phyloP scores from a whole-genome alignment of 1,284 basidiomycete genomes.

The Wallemia ichthyophaga region DNA sequence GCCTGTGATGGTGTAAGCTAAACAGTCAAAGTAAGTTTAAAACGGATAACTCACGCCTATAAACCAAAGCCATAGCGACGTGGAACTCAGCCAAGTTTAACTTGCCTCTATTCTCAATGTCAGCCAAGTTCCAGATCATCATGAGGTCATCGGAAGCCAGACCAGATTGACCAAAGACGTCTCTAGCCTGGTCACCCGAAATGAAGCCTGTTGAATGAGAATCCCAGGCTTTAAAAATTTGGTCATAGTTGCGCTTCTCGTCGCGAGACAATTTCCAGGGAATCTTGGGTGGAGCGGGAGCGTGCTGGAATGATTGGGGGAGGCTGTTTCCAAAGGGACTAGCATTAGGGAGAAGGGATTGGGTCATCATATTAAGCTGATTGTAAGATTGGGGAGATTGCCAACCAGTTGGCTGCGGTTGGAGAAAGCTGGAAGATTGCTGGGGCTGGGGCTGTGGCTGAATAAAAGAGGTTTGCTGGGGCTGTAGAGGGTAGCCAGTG shows the following conservation, averaged over 20 bases:
- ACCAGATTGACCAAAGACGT: conserved; percentile 86
- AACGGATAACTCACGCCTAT: conserved; percentile 35
- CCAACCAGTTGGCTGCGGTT: conserved; percentile 3
- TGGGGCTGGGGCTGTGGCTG: conserved; percentile 2
- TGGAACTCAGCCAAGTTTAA: conserved; percentile 91
- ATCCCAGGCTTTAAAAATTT: conserved; percentile 94
- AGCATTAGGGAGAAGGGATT: conserved; percentile 3
- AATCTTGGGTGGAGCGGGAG: conserved; percentile 38
- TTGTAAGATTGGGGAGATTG: conserved; percentile 2
- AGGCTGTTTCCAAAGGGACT: conserved; percentile 36
- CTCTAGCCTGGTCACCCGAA: conserved; percentile 50
- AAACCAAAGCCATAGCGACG: conserved; percentile 94
- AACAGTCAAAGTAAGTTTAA: conserved; percentile 1
- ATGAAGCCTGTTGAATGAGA: conserved; percentile 56
- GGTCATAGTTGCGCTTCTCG: conserved; percentile 90
- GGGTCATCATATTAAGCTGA: conserved; percentile 5
- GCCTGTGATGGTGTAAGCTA: conserved; percentile 20
- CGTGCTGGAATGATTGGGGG: conserved; percentile 28
- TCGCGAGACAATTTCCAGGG: conserved; percentile 66
- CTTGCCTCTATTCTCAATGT: conserved; percentile 68
- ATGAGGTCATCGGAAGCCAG: conserved; percentile 67
- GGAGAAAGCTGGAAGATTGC: conserved; percentile 1
- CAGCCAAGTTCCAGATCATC: conserved; percentile 75
- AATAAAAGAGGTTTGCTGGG: not conserved
- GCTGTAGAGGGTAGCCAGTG: conserved; percentile 2